Percentiles rank a stretch among this genome's conserved stretches.
Evolutionary conservation across 2,329 filamentous ascomycete genomes (phyloP).

Genomic region (Pseudocercospora musae): DNA sequence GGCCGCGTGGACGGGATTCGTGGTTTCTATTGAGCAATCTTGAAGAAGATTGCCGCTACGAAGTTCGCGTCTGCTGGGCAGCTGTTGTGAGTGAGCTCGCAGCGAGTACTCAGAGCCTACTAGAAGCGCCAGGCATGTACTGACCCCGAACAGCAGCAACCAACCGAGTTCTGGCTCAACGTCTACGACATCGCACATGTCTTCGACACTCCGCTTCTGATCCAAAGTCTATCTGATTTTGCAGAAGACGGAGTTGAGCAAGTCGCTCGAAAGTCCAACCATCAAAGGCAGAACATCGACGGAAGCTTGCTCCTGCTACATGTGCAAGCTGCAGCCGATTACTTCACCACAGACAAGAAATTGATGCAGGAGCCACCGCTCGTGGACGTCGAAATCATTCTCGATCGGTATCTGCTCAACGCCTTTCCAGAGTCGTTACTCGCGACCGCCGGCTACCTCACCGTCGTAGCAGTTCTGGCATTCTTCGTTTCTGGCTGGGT

Average conservation of each 20-base stretch:
- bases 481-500: slow-evolving; percentile 51
- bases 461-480: slow-evolving; percentile 55
- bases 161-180: slow-evolving; percentile 71
- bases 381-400: slow-evolving; percentile 74
- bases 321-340: slow-evolving; percentile 75
- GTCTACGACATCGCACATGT: slow-evolving; percentile 61
- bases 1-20: slow-evolving; percentile 59
- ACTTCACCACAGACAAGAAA: slow-evolving; percentile 69
- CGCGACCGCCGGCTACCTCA: slow-evolving; percentile 67
- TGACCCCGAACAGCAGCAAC: slow-evolving; percentile 62
- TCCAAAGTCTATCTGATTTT: slow-evolving; percentile 31
- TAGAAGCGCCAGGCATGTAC: background rate
- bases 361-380: slow-evolving; percentile 73
- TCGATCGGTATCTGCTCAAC: slow-evolving; percentile 82
- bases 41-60: slow-evolving; percentile 72
- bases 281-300: background rate
- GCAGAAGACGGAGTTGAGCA: slow-evolving; percentile 22
- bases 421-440: slow-evolving; percentile 73
- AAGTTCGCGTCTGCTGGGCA: slow-evolving; percentile 89
- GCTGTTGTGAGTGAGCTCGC: slow-evolving; percentile 68
- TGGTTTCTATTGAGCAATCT: slow-evolving; percentile 78
- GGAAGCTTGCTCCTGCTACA: slow-evolving; percentile 61
- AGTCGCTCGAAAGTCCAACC: background rate
- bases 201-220: slow-evolving; percentile 42
- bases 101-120: background rate